Conservation (phyloP, 164 flowering plant species). For the Kingdonia uniflora region DNA sequence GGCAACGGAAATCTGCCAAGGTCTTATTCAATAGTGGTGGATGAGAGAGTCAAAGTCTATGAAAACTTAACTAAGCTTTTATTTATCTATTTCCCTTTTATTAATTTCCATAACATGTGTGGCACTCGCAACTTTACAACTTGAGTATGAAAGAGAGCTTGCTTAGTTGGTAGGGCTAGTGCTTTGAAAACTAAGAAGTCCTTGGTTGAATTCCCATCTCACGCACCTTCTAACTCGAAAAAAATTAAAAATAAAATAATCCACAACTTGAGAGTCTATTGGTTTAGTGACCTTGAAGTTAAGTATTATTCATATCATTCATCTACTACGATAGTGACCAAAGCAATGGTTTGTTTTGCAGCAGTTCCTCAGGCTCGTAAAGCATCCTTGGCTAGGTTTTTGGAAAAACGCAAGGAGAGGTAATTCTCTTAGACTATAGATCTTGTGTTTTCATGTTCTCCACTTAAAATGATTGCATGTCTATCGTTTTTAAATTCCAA, state of each 20-base stretch:
- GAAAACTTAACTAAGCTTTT: neutral
- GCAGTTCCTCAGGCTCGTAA: conserved; percentile 84
- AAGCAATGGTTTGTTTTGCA: conserved; percentile 14
- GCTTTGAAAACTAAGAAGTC: too few relatives aligned
- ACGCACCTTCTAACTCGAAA: too few relatives aligned
- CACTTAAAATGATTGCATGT: neutral
- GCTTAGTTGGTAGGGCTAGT: too few relatives aligned
- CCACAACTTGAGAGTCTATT: too few relatives aligned
- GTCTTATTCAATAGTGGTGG: too few relatives aligned
- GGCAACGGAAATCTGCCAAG: neutral
- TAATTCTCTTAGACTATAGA: conserved; percentile 12
- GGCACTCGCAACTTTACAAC: too few relatives aligned
- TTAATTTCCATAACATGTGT: too few relatives aligned
- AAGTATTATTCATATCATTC: neutral
- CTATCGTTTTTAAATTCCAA: neutral
- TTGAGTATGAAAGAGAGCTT: too few relatives aligned
- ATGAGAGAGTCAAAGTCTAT: neutral
- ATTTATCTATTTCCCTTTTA: neutral
- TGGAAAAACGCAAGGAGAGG: conserved; percentile 95
- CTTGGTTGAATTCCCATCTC: too few relatives aligned
- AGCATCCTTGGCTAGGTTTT: conserved; percentile 77
- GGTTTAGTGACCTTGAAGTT: too few relatives aligned
- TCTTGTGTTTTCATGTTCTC: neutral
- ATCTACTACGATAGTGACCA: neutral
- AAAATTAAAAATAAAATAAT: too few relatives aligned